Percentiles rank a stretch among this genome's conserved stretches.
These are phyloP conservation scores for Pythium volutum DNA, from an alignment of 352 stramenopile genomes.

Conservation along the genomic window DNA sequence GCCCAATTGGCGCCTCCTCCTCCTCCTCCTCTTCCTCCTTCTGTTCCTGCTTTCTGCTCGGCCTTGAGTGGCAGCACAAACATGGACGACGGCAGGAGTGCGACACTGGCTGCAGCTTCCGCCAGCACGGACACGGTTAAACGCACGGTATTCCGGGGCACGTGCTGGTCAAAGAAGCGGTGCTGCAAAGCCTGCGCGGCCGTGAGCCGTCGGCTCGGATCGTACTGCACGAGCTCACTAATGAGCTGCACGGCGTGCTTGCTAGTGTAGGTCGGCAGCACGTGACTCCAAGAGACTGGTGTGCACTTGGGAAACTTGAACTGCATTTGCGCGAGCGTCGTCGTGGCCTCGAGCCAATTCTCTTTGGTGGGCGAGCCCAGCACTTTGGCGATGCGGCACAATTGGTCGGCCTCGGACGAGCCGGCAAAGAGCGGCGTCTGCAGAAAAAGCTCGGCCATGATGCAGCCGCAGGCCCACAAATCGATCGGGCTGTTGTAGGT, in stretches of 20 bases:
- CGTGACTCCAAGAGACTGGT: conserved; percentile 54
- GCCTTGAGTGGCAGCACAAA: conserved; percentile 26
- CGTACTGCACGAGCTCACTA: conserved; percentile 89
- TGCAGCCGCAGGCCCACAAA: conserved; percentile 81
- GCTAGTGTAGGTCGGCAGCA: conserved; percentile 68
- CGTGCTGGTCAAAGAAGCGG: conserved; percentile 86
- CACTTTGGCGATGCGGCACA: conserved; percentile 94
- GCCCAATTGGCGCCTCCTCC: background rate
- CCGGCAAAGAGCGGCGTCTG: conserved; percentile 79
- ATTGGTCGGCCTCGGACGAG: conserved; percentile 93
- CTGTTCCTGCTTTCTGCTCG: conserved; percentile 25
- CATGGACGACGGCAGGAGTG: background rate
- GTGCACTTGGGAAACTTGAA: conserved; percentile 91
- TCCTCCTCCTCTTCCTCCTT: background rate
- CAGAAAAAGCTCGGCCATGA: conserved; percentile 76
- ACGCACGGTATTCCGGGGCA: conserved; percentile 38
- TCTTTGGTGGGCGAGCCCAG: conserved; percentile 87
- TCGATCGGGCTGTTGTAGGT: conserved; percentile 83
- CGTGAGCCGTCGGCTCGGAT: conserved; percentile 86
- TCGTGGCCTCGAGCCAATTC: conserved; percentile 90
- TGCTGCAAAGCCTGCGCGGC: conserved; percentile 91
- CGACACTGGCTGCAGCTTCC: background rate
- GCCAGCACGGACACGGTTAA: conserved; percentile 11
- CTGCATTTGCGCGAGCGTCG: conserved; percentile 87
- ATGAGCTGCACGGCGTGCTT: conserved; percentile 81